phyloP scores from a whole-genome alignment of 2,329 filamentous ascomycete genomes.

The Neocatenulostroma microsporum region DNA sequence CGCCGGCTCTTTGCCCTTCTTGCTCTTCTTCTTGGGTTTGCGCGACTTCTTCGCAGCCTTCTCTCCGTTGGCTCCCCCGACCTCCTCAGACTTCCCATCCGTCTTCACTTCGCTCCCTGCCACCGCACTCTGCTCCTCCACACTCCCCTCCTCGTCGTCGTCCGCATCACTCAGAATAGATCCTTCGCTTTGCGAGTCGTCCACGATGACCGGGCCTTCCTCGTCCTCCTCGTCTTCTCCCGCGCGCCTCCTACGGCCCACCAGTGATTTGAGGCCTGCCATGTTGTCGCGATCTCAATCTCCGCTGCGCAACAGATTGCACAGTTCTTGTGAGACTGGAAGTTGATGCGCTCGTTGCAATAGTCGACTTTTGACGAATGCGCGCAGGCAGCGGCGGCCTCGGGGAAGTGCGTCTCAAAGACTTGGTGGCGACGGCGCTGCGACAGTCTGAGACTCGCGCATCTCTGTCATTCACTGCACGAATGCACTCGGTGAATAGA shows the following conservation, averaged over 20 bases:
- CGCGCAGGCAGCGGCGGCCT: too few species aligned
- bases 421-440: too few species aligned
- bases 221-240: conserved; percentile 67
- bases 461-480: too few species aligned
- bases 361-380: too few species aligned
- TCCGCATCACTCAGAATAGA: conserved; percentile 51
- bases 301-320: too few species aligned
- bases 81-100: conserved; percentile 24
- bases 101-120: conserved; percentile 19
- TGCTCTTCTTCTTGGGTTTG: conserved; percentile 22
- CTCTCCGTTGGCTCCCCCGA: too few species aligned
- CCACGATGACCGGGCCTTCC: conserved; percentile 44
- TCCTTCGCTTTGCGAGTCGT: conserved; percentile 57
- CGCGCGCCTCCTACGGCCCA: conserved; percentile 60
- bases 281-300: too few species aligned
- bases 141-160: conserved; percentile 43
- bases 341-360: too few species aligned
- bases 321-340: too few species aligned
- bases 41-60: conserved; percentile 29
- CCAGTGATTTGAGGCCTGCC: conserved; percentile 54
- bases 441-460: too few species aligned
- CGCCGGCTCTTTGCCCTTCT: conserved; percentile 22
- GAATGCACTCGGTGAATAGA: too few species aligned
- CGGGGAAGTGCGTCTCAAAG: too few species aligned
- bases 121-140: conserved; percentile 19